These are phyloP conservation scores for Globisporangium rhizosaccharum DNA, from an alignment of 352 stramenopile species.

Conservation along the genomic window DNA sequence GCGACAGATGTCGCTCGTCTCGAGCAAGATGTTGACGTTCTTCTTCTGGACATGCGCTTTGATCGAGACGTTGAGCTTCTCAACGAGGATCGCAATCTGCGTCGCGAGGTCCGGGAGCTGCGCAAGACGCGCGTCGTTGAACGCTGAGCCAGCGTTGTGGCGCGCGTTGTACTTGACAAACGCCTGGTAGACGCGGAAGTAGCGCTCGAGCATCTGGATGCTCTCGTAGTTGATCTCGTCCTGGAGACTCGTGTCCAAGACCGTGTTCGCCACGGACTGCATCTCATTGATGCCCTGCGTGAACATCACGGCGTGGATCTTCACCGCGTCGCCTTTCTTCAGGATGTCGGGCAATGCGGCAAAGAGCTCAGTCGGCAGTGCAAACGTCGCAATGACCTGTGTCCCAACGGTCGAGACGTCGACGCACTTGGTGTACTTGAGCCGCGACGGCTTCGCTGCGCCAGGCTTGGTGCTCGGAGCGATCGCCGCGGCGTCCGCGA, in stretches of 20 bases:
- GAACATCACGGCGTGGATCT: constrained; percentile 78
- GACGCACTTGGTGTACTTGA: constrained; percentile 76
- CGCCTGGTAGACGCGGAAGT: constrained; percentile 74
- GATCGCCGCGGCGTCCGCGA: constrained; percentile 14
- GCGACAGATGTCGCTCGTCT: constrained; percentile 86
- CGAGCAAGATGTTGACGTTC: constrained; percentile 82
- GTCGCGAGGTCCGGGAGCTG: constrained; percentile 47
- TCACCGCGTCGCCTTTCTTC: constrained; percentile 62
- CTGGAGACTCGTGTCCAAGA: constrained; percentile 76
- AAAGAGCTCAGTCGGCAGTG: constrained; percentile 54
- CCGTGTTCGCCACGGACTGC: constrained; percentile 89
- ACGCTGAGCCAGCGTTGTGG: constrained; percentile 10
- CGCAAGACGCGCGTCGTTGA: constrained; percentile 18
- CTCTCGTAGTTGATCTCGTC: constrained; percentile 85
- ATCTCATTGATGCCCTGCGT: constrained; percentile 93
- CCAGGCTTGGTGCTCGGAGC: constrained; percentile 25
- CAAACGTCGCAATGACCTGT: constrained; percentile 67
- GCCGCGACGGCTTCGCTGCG: constrained; percentile 20
- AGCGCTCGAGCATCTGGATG: constrained; percentile 55
- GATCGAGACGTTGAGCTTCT: constrained; percentile 45
- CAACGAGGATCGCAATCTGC: constrained; percentile 51
- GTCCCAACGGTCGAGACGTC: constrained; percentile 49
- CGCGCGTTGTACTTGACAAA: constrained; percentile 35
- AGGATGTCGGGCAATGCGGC: constrained; percentile 49
- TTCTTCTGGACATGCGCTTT: constrained; percentile 79